Conservation (phyloP, 331 rosid species). For the Erythrophleum ivorense region DNA sequence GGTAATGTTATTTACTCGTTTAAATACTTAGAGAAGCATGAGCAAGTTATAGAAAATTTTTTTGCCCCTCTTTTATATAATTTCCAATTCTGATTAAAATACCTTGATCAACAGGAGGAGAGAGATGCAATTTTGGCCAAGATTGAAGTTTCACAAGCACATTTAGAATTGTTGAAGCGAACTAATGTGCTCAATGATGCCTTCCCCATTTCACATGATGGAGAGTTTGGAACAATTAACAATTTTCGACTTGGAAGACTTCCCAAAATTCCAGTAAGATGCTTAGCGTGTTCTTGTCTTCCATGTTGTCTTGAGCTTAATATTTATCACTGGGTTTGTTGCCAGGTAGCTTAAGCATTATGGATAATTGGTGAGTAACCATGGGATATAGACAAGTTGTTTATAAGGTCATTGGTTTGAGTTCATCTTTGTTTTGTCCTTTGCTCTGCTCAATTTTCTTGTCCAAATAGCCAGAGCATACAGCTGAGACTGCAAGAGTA, state of each 20-base stretch:
- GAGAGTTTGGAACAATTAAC: conserved; percentile 96
- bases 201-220: conserved; percentile 94
- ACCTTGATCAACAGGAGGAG: conserved; percentile 79
- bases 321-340: conserved; percentile 17
- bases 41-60: too few species aligned
- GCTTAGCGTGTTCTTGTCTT: conserved; percentile 34
- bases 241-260: conserved; percentile 97
- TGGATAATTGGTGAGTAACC: conserved; percentile 33
- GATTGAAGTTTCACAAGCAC: conserved; percentile 98
- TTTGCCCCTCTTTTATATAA: not conserved
- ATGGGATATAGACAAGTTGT: not conserved
- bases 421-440: conserved; percentile 27
- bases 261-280: conserved; percentile 88
- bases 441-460: conserved; percentile 12
- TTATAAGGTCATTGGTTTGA: conserved; percentile 14
- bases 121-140: conserved; percentile 92
- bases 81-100: conserved; percentile 19
- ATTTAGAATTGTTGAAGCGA: conserved; percentile 86
- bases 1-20: too few species aligned
- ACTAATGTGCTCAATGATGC: conserved; percentile 95
- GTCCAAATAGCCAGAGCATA: conserved; percentile 3
- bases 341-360: conserved; percentile 21
- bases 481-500: not conserved
- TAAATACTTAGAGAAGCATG: too few species aligned
- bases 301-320: conserved; percentile 24